Evolutionary conservation across 306 rosid genomes (phyloP).

Genomic region (Quercus cerris): DNA sequence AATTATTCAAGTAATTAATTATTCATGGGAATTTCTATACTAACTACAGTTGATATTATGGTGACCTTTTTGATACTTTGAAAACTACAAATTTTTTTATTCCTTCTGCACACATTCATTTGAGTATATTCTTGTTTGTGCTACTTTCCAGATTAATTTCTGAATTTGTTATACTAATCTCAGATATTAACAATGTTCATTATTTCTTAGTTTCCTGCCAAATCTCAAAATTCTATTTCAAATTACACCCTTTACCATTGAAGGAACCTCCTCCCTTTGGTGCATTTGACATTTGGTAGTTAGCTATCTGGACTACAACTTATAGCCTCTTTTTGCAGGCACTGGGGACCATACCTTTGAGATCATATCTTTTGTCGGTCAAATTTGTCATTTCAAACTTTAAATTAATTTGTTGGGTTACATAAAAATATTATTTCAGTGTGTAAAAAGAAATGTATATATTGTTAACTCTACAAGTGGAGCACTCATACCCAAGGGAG

Average conservation of each 20-base stretch:
- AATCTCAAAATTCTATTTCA: background rate
- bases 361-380: too few relatives aligned
- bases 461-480: too few relatives aligned
- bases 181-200: background rate
- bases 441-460: too few relatives aligned
- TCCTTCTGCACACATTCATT: background rate
- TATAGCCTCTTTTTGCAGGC: constrained; percentile 37
- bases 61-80: background rate
- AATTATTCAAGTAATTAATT: background rate
- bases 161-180: background rate
- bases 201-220: background rate
- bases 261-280: background rate
- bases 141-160: background rate
- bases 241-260: background rate
- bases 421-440: too few relatives aligned
- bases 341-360: constrained; percentile 99
- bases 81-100: background rate
- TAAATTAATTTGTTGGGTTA: too few relatives aligned
- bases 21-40: background rate
- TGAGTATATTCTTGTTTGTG: background rate
- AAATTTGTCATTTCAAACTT: too few relatives aligned
- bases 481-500: too few relatives aligned
- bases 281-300: constrained; percentile 15
- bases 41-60: background rate
- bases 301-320: constrained; percentile 13